Conservation (phyloP, 768 basidiomycete genomes). For the Leccinum imitatum region DNA sequence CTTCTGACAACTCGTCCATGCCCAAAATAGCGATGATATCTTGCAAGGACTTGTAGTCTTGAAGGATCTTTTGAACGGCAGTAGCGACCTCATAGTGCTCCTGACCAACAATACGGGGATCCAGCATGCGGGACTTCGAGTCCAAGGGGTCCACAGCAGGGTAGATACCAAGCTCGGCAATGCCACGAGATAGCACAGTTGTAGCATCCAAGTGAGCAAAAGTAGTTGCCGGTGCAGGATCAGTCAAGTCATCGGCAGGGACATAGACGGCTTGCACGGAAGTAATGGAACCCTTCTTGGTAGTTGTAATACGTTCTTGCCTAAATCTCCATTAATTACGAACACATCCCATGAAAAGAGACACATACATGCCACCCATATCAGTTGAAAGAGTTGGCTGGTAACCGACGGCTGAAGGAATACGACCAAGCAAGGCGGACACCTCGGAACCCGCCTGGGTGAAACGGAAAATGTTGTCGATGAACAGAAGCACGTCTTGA, state of each 20-base stretch:
- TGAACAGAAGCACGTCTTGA: slow-evolving; percentile 99
- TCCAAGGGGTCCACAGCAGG: slow-evolving; percentile 99
- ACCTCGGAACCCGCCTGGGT: slow-evolving; percentile 99
- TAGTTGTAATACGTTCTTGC: slow-evolving; percentile 99
- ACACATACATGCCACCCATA: slow-evolving; percentile 96
- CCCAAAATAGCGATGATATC: slow-evolving; percentile 99
- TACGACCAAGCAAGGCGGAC: slow-evolving; percentile 99
- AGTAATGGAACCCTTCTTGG: slow-evolving; percentile 99
- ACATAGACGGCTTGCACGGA: slow-evolving; percentile 99
- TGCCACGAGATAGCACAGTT: slow-evolving; percentile 98
- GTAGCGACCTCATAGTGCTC: slow-evolving; percentile 98
- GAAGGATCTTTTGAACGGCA: slow-evolving; percentile 95
- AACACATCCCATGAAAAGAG: neutral
- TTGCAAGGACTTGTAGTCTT: slow-evolving; percentile 95
- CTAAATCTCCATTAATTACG: slow-evolving; percentile 36
- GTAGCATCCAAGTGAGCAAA: slow-evolving; percentile 99
- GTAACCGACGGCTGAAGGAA: slow-evolving; percentile 99
- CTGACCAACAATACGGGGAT: slow-evolving; percentile 94
- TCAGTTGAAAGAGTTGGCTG: slow-evolving; percentile 99
- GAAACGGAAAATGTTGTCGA: slow-evolving; percentile 99
- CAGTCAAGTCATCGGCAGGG: slow-evolving; percentile 99
- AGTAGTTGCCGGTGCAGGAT: slow-evolving; percentile 98
- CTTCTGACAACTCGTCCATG: slow-evolving; percentile 99
- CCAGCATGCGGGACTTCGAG: slow-evolving; percentile 99
- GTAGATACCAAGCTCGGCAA: slow-evolving; percentile 99